Evolutionary conservation across 2,329 filamentous ascomycete genomes (phyloP), one percentile per base, ranked within the genome.

Genomic region (Penicillium sp.): DNA sequence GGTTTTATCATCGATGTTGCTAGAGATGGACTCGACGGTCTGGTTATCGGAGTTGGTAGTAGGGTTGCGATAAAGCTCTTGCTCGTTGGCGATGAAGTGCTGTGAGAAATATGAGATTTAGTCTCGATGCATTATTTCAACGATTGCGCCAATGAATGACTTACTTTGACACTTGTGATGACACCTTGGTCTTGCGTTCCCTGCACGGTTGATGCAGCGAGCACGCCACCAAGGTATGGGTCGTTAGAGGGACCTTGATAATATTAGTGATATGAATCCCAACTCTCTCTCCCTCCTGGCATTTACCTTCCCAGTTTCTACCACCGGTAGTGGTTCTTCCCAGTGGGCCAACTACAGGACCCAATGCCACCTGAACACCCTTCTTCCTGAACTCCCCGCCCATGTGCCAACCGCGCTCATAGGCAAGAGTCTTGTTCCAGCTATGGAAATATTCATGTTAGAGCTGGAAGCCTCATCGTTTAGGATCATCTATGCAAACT

Each of bases 1-100:
- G 0, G 86, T 87, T 67, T 83, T 83, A 68, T 90, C 88, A 60
- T 89, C 87, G 4, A 89, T 77, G 67, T 89, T 89, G 52, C 86
- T 80, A 0, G 84, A 87, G n/a, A 84, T 71, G 5, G 86, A 61
- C 75, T 81, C 57, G 16, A 60, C 79, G 1, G 55, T 62, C 73
- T 67, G 76, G 64, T 78, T 66, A 3, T 74, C 69, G 57, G 76
- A 72, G 43, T 76, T 73, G 56, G 22, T 14, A 42, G 61, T 55
- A n/a, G 63, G 64, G 25, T 65, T 69, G 1, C 70, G 67, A 37
- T 65, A 64, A 4, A 68, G 59, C 48, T 88, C 86, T 71, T 89
- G 87, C 65, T 89, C 87, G 58, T 89, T 87, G 16, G 76, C 83
- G 45, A 89, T 83, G 57, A 81, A 83, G 67, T 89, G 86, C 73